phyloP scores from a whole-genome alignment of 2,329 filamentous ascomycete genomes.

The Hypocreales sp. region DNA sequence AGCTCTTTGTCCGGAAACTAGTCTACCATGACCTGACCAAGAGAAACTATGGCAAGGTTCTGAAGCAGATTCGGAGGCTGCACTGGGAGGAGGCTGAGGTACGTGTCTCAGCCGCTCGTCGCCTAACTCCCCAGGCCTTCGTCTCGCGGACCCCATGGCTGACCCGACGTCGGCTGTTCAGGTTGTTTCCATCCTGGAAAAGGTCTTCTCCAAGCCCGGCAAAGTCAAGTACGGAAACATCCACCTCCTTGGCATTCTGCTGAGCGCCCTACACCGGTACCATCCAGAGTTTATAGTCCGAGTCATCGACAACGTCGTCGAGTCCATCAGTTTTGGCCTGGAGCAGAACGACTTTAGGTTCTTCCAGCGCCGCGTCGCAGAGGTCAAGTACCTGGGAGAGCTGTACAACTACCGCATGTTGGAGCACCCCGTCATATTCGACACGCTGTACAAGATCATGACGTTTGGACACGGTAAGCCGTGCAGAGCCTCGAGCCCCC shows the following conservation, averaged over 20 bases:
- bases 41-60: conserved; percentile 80
- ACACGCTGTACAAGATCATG: conserved; percentile 85
- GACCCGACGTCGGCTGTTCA: no score
- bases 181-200: conserved; percentile 66
- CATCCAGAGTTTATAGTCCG: conserved; percentile 81
- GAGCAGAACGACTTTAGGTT: conserved; percentile 97
- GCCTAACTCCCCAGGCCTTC: neutral
- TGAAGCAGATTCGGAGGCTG: conserved; percentile 86
- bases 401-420: conserved; percentile 97
- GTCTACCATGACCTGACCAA: conserved; percentile 91
- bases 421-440: conserved; percentile 89
- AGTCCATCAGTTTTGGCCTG: conserved; percentile 73
- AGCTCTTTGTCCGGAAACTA: conserved; percentile 83
- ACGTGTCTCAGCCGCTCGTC: conserved; percentile 6
- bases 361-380: conserved; percentile 85
- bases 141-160: no score
- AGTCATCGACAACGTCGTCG: conserved; percentile 84
- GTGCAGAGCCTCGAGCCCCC: neutral
- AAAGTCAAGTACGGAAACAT: conserved; percentile 98
- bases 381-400: conserved; percentile 92
- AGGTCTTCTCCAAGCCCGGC: conserved; percentile 87
- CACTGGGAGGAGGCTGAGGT: conserved; percentile 94
- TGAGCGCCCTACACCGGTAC: conserved; percentile 79
- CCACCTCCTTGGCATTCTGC: conserved; percentile 77
- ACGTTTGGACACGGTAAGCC: conserved; percentile 69